Base-by-base conservation (phyloP, 495 filamentous ascomycete genomes). In the Cercophora scortea region DNA sequence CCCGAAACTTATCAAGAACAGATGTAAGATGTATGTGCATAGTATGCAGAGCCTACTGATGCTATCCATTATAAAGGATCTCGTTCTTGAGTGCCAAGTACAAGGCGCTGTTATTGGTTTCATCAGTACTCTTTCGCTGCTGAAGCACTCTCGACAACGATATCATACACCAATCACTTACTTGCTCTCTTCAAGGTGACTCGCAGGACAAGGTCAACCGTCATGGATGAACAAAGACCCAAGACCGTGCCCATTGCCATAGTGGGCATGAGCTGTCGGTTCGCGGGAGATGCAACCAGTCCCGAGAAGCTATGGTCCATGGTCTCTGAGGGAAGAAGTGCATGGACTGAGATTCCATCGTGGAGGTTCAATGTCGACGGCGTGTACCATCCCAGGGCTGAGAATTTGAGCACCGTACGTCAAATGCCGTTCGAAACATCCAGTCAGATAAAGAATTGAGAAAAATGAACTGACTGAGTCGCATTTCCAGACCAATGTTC, bases 331-430 rank as follows among this genome's bases (percentile, higher is more conserved):
- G 43, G 54, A 0, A 39, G 35, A 12, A 42, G 45, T 6, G 57
- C 39, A 1, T 56, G 52, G 51, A 45, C 47, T 1, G 40, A 44
- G 25, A 62, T 81, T 32, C 86, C 85, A 0, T 49, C 70, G 4
- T 79, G 85, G 52, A 77, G 86, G 10, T 88, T 85, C 71, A 59
- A 63, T 32, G 19, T 36, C 12, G 76, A 85, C 57, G 79, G 80
- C 13, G 77, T 85, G 43, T 77, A 77, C 25, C 84, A 88, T 50
- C 80, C 79, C 1, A 42, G 52, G 9, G 38, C 45, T 6, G 43
- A 55, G n/a, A 32, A 50, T 40, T 16, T 43, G 25, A 4, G 11
- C 7, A 46, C 18, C 15, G 38, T 41, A 12, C 11, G 38, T 41
- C 15, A 12, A 12, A 41, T 41, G 2, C 12, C 38, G 38, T 41